Percentiles rank a stretch among this genome's conserved stretches.
Conservation (phyloP, 2,329 filamentous ascomycete genomes). For the Bretziella fagacearum region DNA sequence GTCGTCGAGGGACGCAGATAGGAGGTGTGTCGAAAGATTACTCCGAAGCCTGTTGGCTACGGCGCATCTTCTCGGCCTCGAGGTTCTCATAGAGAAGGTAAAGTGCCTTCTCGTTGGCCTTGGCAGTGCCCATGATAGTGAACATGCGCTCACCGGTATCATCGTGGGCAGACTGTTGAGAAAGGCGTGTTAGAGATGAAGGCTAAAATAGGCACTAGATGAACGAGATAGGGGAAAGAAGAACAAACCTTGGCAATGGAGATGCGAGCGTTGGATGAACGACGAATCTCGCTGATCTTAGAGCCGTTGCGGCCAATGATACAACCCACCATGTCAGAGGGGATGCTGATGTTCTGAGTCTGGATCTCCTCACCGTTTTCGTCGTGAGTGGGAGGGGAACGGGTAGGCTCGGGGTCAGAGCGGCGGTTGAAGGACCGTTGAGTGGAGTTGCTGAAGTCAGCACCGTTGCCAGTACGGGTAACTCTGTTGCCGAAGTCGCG, state of each 20-base stretch:
- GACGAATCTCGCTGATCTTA: slow-evolving; percentile 98
- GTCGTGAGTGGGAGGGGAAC: slow-evolving; percentile 73
- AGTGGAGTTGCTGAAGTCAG: slow-evolving; percentile 81
- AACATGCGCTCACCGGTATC: slow-evolving; percentile 99
- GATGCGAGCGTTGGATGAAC: slow-evolving; percentile 89
- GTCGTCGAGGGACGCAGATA: slow-evolving; percentile 8
- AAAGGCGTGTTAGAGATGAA: neutral
- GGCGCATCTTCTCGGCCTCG: slow-evolving; percentile 96
- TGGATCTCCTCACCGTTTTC: slow-evolving; percentile 96
- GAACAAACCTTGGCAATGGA: slow-evolving; percentile 71
- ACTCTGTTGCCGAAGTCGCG: slow-evolving; percentile 49
- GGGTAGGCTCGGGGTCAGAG: slow-evolving; percentile 67
- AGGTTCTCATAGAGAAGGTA: slow-evolving; percentile 96
- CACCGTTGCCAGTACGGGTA: slow-evolving; percentile 92
- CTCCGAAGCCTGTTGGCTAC: slow-evolving; percentile 53
- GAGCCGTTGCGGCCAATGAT: slow-evolving; percentile 90
- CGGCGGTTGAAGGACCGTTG: slow-evolving; percentile 56
- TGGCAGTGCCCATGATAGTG: slow-evolving; percentile 91
- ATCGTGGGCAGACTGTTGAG: slow-evolving; percentile 63
- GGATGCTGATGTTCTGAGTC: slow-evolving; percentile 98
- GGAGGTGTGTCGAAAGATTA: slow-evolving; percentile 21
- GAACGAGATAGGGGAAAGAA: neutral
- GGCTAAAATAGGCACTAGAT: neutral
- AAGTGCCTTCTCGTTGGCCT: slow-evolving; percentile 86
- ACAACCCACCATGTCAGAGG: slow-evolving; percentile 98